Evolutionary conservation across 2,329 filamentous ascomycete species (phyloP).

Genomic region (Thelonectria olida): DNA sequence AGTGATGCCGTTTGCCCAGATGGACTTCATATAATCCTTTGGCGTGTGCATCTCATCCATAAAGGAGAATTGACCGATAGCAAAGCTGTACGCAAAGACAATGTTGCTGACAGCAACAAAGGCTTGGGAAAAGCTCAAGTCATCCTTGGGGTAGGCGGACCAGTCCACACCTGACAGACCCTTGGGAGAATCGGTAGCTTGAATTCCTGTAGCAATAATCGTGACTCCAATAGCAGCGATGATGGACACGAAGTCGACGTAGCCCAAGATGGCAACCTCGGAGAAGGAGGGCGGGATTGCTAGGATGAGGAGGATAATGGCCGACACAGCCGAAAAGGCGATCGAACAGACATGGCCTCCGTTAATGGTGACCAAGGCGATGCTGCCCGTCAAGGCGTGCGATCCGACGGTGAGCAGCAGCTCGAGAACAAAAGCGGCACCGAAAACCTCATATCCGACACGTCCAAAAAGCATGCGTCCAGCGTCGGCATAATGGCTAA

Average conservation of each 20-base stretch:
- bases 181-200: neutral
- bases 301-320: slow-evolving; percentile 21
- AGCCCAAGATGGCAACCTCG: slow-evolving; percentile 20
- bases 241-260: slow-evolving; percentile 24
- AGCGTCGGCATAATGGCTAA: slow-evolving; percentile 19
- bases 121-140: slow-evolving; percentile 18
- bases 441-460: slow-evolving; percentile 12
- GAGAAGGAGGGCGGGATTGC: slow-evolving; percentile 22
- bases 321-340: slow-evolving; percentile 20
- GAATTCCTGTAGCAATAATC: slow-evolving; percentile 20
- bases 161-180: slow-evolving; percentile 19
- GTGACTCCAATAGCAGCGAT: slow-evolving; percentile 20
- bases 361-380: slow-evolving; percentile 23
- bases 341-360: slow-evolving; percentile 22
- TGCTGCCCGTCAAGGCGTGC: slow-evolving; percentile 21
- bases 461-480: slow-evolving; percentile 18
- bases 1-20: slow-evolving; percentile 18
- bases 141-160: slow-evolving; percentile 20
- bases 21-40: slow-evolving; percentile 24
- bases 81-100: slow-evolving; percentile 24
- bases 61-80: slow-evolving; percentile 24
- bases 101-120: slow-evolving; percentile 27
- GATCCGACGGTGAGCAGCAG: slow-evolving; percentile 20
- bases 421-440: slow-evolving; percentile 22
- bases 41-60: slow-evolving; percentile 27